phyloP scores from a whole-genome alignment of 139 green algal species.

The Volvox reticuliferus region DNA sequence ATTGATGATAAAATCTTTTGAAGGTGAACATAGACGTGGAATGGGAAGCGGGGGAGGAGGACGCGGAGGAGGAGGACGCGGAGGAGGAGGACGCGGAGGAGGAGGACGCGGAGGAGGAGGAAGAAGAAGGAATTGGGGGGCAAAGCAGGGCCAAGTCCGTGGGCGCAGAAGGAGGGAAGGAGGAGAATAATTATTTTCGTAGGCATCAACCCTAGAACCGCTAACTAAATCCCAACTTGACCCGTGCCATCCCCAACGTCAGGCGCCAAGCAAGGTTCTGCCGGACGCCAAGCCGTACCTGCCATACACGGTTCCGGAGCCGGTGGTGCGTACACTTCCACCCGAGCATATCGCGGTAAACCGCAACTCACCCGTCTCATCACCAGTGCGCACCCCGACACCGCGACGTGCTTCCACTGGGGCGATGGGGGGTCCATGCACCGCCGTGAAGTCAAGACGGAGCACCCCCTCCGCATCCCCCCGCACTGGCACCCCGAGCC shows the following conservation, averaged over 20 bases:
- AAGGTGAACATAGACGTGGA: too few species aligned
- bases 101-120: too few species aligned
- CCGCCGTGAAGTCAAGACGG: background rate
- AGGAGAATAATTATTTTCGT: too few species aligned
- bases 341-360: slow-evolving; percentile 3
- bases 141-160: too few species aligned
- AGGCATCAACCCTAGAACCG: background rate
- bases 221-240: background rate
- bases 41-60: too few species aligned
- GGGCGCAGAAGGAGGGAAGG: too few species aligned
- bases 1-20: too few species aligned
- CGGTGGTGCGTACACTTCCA: background rate
- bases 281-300: slow-evolving; percentile 40
- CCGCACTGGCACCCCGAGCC: background rate
- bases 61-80: too few species aligned
- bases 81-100: too few species aligned
- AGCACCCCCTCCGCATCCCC: background rate
- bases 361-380: background rate
- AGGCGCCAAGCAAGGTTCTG: slow-evolving; percentile 19
- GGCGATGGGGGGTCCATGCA: background rate
- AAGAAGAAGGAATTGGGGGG: too few species aligned
- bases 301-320: slow-evolving; percentile 26
- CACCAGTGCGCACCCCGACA: background rate
- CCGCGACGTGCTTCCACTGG: background rate
- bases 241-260: background rate